Evolutionary conservation across 139 green algal genomes (phyloP), one percentile per base, ranked within the genome.

Genomic region (Choricystis sp.): DNA sequence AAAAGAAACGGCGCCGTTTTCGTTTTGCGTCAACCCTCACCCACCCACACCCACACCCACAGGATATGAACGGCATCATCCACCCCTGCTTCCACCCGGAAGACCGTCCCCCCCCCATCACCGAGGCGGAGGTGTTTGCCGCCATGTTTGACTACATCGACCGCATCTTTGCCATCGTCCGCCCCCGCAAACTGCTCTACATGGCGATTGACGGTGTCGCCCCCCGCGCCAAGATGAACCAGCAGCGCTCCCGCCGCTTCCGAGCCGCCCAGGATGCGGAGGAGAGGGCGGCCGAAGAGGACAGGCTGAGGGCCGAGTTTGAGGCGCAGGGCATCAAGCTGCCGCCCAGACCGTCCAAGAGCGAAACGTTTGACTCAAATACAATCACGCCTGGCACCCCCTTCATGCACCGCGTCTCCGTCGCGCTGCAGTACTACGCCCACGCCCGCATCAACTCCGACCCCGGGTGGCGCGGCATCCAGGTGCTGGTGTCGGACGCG

Each of bases 1-100:
- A n/a, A n/a, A n/a, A n/a, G n/a, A n/a, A n/a, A n/a, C n/a, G n/a
- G n/a, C n/a, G n/a, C n/a, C n/a, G n/a, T n/a, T n/a, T n/a, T n/a
- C n/a, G n/a, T n/a, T n/a, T n/a, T n/a, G 56, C 56, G 26, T 60
- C 56, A 60, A 29, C 56, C 56, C 26, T 25, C 56, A 22, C 56
- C 26, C 23, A 72, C 61, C 81, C n/a, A n/a, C n/a, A n/a, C n/a
- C n/a, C n/a, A n/a, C n/a, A n/a, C n/a, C n/a, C n/a, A n/a, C n/a
- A 91, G 68, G 94, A 99, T 72, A 99, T 99, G 94, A 99, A 99
- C 73, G 93, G 93, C 20, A 99, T 99, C 81, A 99, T 99, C 62
- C 94, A 99, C 71, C 94, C 94, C 2, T 99, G 94, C 84, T 99
- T 99, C 71, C 94, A 99, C 69, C 94, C 94, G 5, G 93, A 98